A percentile compares a stretch with the other conserved stretches of the same genome.
These are phyloP conservation scores for Microcos paniculata DNA, from an alignment of 345 rosid species.

Conservation along the genomic window DNA sequence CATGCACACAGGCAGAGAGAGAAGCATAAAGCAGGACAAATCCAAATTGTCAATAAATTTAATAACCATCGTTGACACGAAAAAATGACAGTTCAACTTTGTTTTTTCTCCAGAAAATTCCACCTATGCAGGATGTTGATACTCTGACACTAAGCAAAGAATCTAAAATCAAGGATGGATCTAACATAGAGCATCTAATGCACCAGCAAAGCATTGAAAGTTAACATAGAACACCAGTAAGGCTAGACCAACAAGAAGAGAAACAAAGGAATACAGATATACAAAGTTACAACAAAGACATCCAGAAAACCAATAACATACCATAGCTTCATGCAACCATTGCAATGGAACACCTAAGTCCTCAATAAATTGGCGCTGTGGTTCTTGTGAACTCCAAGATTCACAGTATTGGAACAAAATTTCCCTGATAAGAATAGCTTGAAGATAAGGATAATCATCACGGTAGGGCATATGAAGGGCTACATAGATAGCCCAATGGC, in stretches of 20 bases:
- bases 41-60: background rate
- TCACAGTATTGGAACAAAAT: slow-evolving; percentile 92
- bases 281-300: slow-evolving; percentile 14
- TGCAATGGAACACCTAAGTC: slow-evolving; percentile 68
- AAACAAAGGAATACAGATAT: slow-evolving; percentile 14
- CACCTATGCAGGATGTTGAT: background rate
- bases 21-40: background rate
- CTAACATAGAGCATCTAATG: background rate
- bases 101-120: background rate
- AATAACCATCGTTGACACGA: background rate
- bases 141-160: background rate
- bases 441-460: slow-evolving; percentile 80
- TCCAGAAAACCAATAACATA: slow-evolving; percentile 29
- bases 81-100: background rate
- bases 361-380: slow-evolving; percentile 73
- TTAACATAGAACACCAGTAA: slow-evolving; percentile 8
- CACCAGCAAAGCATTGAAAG: background rate
- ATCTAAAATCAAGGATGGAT: background rate
- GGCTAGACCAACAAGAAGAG: background rate
- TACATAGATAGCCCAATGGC: slow-evolving; percentile 97
- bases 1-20: background rate
- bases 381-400: slow-evolving; percentile 75
- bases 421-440: slow-evolving; percentile 67
- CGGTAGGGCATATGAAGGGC: slow-evolving; percentile 74
- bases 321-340: slow-evolving; percentile 98